Conservation (phyloP, 495 filamentous ascomycete genomes). For the Lophiostoma macrostomum region DNA sequence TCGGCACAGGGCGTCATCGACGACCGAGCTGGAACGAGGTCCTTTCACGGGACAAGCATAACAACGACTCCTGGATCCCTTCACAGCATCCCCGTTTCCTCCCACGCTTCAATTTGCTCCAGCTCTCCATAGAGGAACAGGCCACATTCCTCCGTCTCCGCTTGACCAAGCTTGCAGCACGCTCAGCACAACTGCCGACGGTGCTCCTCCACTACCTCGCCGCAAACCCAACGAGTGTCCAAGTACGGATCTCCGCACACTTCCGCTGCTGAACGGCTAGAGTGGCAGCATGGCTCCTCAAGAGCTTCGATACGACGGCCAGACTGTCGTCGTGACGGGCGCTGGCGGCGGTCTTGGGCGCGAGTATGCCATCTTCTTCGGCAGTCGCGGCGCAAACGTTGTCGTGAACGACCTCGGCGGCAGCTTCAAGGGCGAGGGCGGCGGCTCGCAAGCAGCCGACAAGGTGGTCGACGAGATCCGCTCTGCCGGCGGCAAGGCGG, state of each 20-base stretch:
- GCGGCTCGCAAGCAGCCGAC: constrained; percentile 67
- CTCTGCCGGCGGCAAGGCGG: constrained; percentile 88
- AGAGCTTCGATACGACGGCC: constrained; percentile 88
- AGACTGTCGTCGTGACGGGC: constrained; percentile 95
- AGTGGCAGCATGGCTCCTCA: constrained; percentile 27
- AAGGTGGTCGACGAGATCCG: constrained; percentile 93
- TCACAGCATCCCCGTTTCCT: constrained; percentile 23
- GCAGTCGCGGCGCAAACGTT: constrained; percentile 85
- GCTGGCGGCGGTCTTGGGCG: constrained; percentile 94
- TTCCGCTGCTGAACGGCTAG: background rate
- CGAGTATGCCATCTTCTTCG: constrained; percentile 90
- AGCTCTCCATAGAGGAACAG: background rate
- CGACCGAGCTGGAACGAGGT: constrained; percentile 39
- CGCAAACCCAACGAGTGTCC: background rate
- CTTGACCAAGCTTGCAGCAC: background rate
- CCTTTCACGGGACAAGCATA: constrained; percentile 19
- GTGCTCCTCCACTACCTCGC: constrained; percentile 7
- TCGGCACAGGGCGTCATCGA: constrained; percentile 37
- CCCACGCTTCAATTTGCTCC: constrained; percentile 9
- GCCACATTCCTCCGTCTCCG: background rate
- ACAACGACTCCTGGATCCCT: constrained; percentile 29
- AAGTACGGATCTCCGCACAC: background rate
- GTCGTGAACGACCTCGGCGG: constrained; percentile 96
- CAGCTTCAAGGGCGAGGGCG: constrained; percentile 89
- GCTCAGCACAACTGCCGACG: constrained; percentile 6